Evolutionary conservation across 1,284 basidiomycete genomes (phyloP).

Genomic region (Pascua guehoae): DNA sequence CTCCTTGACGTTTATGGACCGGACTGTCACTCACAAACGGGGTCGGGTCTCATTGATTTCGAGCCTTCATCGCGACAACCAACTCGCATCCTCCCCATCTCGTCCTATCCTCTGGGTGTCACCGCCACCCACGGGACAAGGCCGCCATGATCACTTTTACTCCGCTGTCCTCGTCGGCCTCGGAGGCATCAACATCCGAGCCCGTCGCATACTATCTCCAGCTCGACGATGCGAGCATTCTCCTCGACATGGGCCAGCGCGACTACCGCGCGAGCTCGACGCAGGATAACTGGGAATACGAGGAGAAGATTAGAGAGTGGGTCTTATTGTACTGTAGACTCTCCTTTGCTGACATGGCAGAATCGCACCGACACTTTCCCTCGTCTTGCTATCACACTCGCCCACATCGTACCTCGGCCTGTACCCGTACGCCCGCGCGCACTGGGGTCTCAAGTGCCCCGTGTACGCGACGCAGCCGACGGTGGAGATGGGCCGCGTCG

Average conservation of each 20-base stretch:
- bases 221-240: slow-evolving; percentile 88
- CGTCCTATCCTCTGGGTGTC: neutral
- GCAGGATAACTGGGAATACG: slow-evolving; percentile 43
- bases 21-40: too few species aligned
- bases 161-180: slow-evolving; percentile 77
- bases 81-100: neutral
- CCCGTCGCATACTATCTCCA: slow-evolving; percentile 72
- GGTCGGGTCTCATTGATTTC: too few species aligned
- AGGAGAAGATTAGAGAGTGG: slow-evolving; percentile 49
- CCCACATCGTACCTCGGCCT: slow-evolving; percentile 83
- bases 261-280: slow-evolving; percentile 39
- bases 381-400: slow-evolving; percentile 74
- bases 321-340: slow-evolving; percentile 10
- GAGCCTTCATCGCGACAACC: too few species aligned
- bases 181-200: slow-evolving; percentile 57
- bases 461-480: slow-evolving; percentile 96
- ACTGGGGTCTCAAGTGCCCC: slow-evolving; percentile 83
- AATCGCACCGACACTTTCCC: slow-evolving; percentile 66
- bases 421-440: slow-evolving; percentile 82
- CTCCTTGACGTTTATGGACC: too few species aligned
- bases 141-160: slow-evolving; percentile 80
- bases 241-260: slow-evolving; percentile 80
- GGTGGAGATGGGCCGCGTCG: slow-evolving; percentile 91
- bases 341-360: slow-evolving; percentile 48
- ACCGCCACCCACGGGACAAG: neutral